Base-by-base conservation (phyloP, 1,284 basidiomycete species). In the Heterobasidion irregulare region DNA sequence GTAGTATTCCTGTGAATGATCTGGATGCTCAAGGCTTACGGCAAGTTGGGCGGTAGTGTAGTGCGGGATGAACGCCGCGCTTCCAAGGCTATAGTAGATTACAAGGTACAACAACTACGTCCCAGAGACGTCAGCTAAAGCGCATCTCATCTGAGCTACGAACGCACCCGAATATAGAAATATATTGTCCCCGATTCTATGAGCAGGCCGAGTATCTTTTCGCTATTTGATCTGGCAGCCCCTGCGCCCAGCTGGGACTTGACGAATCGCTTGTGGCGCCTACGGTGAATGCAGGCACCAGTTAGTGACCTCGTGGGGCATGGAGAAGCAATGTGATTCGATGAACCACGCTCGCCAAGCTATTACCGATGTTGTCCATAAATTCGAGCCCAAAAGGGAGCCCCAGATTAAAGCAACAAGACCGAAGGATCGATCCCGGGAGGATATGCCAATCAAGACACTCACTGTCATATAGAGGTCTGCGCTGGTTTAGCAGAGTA, bases 181-280 rank as follows among this genome's bases (percentile, higher is more conserved):
- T 58, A 58, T 9, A 58, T 16, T 15, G 41, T 34, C 7, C 57
- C 57, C 5, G 57, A 58, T 44, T 58, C 57, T 33, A 58, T 35
- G 43, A 58, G 47, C 34, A 54, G 48, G 18, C 26, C 41, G 9
- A 58, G 56, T 3, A 34, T 35, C 35, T 54, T 54, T 46, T 58
- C 56, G 19, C 46, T 32, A 12, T n/a, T 49, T 8, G 19, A 44
- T n/a, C 26, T 13, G 6, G 19, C 7, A 6, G 18, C 15, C 6
- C 15, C 19, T 9, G 47, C 26, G 12, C 36, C 34, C 15, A 56
- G 12, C 6, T 26, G 26, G 26, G 26, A 26, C 2, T 45, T 19
- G 4, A 41, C 4, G 3, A 41, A 41, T 26, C 26, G 26, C 26
- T 3, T 26, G 26, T 26, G 26, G 2, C 26, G 26, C 26, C 26